Evolutionary conservation across 176 grass and related monocot species (phyloP), one percentile per base, ranked within the genome.

Genomic region (Calamus simplicifolius): DNA sequence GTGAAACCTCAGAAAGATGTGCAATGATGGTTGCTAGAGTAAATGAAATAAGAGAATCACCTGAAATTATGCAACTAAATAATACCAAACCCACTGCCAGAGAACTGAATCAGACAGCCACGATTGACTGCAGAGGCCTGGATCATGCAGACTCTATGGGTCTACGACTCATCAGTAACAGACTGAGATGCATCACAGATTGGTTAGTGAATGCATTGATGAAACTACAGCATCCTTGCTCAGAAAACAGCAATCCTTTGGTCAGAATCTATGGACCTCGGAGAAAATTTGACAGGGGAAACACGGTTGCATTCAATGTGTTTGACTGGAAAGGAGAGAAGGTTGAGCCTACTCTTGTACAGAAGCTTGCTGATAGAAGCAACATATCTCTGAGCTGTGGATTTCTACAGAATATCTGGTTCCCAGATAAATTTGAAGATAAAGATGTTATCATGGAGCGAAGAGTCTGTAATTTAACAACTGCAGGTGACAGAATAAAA

Each of bases 361-460:
- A 95, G 73, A 95, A 90, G 77, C 90, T 95, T 38, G 90, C 85
- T 59, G 90, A 87, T 58, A 85, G 90, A 58, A 81, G 88, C 78
- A 49, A 25, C 77, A 90, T 95, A 67, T 86, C 90, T 28, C 79
- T 95, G 58, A 73, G 82, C 69, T 84, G n/a, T 55, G 90, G 86
- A 2, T 90, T 87, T 77, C 61, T 95, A 4, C 61, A 77, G 30
- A 86, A 90, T 64, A 86, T 95, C 62, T 86, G 66, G 70, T 95
- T 95, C 66, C 10, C 82, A 12, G 80, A 81, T 64, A 77, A 63
- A 74, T 70, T 81, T 73, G 81, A 85, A 27, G 73, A 90, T 19
- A 76, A 67, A 38, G 5, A 29, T 58, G 29, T 50, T 51, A 60
- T 74, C 1, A 81, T 87, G 18, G 90, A n/a, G 76, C 81, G 29